Evolutionary conservation across 768 basidiomycete species (phyloP), one percentile per base, ranked within the genome.

Genomic region (Inosperma sp.): DNA sequence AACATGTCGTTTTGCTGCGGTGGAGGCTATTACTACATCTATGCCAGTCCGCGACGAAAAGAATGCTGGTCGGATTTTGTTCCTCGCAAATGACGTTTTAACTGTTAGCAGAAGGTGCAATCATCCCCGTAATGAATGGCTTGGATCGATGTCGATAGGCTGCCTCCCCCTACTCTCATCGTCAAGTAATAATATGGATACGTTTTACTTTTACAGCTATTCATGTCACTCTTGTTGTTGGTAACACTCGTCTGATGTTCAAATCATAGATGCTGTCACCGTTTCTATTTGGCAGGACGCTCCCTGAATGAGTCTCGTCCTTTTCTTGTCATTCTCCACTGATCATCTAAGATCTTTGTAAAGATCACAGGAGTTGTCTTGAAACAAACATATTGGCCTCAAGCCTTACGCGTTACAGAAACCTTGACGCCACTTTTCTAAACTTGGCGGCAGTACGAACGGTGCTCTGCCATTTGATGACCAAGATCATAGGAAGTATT

Each of bases 121-220:
- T 98, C 23, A 62, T 88, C 10, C 95, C 94, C 0, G 68, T 97
- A 13, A 76, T 74, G 16, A 96, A 96, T 61, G 88, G 91, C 12
- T 59, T 97, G 2, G 84, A 88, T 13, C 89, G 88, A 97, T 97
- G 95, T 96, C 93, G 1, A 96, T 99, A 82, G 95, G 93, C 3
- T 99, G 92, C 65, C 79, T 99, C 86, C 88, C 1, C 69, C 62
- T 5, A 56, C 59, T 17, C 72, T 49, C 46, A 6, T 23, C 74
- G 1, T 57, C 71, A 23, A 70, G 72, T 35, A 71, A 78, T 3
- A 76, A 76, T 48, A 75, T 76, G 29, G 91, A 94, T 62, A 82
- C 83, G 60, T 61, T 17, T 17, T 52, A 26, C 17, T 17, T 27
- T 34, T 51, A 27, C 9, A 31, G 10, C n/a, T n/a, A n/a, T n/a